Conservation (phyloP, 495 filamentous ascomycete species). For the Aspergillus ellipticus region DNA sequence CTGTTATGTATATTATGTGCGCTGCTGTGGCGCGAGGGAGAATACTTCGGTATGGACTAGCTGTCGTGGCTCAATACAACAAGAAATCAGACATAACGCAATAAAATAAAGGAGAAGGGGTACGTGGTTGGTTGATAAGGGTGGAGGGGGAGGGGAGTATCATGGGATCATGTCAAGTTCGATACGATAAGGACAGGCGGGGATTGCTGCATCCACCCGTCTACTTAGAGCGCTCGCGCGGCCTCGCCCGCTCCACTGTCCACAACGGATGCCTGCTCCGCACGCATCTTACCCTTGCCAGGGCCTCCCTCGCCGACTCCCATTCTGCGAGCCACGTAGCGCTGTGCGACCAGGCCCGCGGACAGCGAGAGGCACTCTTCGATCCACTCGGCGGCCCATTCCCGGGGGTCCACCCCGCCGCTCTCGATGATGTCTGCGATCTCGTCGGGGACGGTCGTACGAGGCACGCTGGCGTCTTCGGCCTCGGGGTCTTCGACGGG, state of each 20-base stretch:
- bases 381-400: slow-evolving; percentile 97
- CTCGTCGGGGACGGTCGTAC: slow-evolving; percentile 63
- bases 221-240: slow-evolving; percentile 62
- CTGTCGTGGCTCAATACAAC: background rate
- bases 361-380: slow-evolving; percentile 81
- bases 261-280: slow-evolving; percentile 64
- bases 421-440: slow-evolving; percentile 83
- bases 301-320: slow-evolving; percentile 80
- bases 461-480: slow-evolving; percentile 33
- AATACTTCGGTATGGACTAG: background rate
- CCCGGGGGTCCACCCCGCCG: slow-evolving; percentile 89
- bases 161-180: slow-evolving; percentile 13
- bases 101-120: background rate
- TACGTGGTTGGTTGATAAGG: too few species aligned
- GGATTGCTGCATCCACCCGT: too few species aligned
- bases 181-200: slow-evolving; percentile 3
- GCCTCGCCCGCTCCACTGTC: slow-evolving; percentile 78
- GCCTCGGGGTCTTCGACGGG: slow-evolving; percentile 36
- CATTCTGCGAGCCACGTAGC: slow-evolving; percentile 94
- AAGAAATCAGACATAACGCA: too few species aligned
- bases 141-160: background rate
- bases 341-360: slow-evolving; percentile 85
- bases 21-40: background rate
- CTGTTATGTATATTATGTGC: background rate
- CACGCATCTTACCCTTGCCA: slow-evolving; percentile 71